phyloP scores from a whole-genome alignment of 1,284 basidiomycete genomes.

The Fomitopsis schrenkii region DNA sequence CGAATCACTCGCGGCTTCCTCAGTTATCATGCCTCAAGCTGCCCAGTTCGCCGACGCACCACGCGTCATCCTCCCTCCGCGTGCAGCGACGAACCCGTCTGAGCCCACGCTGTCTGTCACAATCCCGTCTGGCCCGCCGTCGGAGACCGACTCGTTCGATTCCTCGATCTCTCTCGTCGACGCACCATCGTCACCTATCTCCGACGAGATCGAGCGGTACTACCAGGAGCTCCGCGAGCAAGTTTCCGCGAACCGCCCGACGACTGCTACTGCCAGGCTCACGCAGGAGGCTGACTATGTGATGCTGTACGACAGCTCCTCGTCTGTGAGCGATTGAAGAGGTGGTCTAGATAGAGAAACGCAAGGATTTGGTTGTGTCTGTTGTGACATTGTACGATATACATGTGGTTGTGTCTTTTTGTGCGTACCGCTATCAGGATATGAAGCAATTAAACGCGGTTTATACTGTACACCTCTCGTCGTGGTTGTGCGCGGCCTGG shows the following conservation, averaged over 20 bases:
- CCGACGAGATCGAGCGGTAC: constrained; percentile 38
- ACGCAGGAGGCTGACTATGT: constrained; percentile 54
- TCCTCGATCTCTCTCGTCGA: constrained; percentile 62
- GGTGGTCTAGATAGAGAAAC: background rate
- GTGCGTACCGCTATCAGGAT: background rate
- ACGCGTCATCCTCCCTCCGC: constrained; percentile 13
- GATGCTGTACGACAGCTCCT: constrained; percentile 62
- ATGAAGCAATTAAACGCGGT: background rate
- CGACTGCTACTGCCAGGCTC: constrained; percentile 24
- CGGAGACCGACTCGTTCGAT: constrained; percentile 47
- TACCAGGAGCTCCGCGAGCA: constrained; percentile 59
- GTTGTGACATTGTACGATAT: background rate
- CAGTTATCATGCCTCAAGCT: constrained; percentile 60
- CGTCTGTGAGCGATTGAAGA: constrained; percentile 43
- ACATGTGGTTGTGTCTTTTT: background rate
- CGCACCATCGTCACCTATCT: constrained; percentile 40
- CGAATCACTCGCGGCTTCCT: constrained; percentile 60
- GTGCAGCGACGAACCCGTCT: constrained; percentile 15
- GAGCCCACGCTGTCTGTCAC: constrained; percentile 23
- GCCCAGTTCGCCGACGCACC: constrained; percentile 22
- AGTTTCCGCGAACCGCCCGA: constrained; percentile 13
- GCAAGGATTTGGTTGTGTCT: background rate
- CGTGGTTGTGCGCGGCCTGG: no score
- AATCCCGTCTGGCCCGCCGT: constrained; percentile 33
- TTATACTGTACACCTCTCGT: background rate